Evolutionary conservation across 768 basidiomycete genomes (phyloP).

Genomic region (Mycena haematopus): DNA sequence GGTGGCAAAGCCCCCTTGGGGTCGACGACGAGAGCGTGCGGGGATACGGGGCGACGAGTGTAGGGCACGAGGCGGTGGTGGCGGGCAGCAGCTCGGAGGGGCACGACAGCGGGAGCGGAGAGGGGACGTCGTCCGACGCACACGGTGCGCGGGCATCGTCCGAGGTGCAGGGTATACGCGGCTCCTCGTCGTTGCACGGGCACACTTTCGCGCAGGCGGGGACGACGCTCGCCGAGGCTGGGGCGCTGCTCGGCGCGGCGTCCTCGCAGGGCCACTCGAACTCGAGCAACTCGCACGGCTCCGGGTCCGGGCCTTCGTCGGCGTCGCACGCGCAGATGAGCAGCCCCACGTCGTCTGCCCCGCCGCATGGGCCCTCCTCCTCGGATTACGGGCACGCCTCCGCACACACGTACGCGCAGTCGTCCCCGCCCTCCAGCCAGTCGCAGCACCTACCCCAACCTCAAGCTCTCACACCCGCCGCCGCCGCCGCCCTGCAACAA

Average conservation of each 20-base stretch:
- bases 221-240: not conserved
- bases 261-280: not conserved
- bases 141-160: not conserved
- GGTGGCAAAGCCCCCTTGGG: slow-evolving; percentile 4
- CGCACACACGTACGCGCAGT: not conserved
- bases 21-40: not conserved
- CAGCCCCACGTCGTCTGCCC: not conserved
- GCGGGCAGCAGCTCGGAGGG: not conserved
- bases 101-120: not conserved
- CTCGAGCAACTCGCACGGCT: not conserved
- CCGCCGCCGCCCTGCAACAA: not conserved
- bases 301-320: not conserved
- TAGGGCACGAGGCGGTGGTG: not conserved
- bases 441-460: not conserved
- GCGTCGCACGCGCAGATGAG: not conserved
- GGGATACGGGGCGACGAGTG: not conserved
- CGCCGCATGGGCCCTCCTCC: not conserved
- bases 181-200: not conserved
- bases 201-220: not conserved
- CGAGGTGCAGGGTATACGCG: not conserved
- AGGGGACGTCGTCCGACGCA: not conserved
- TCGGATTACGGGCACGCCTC: not conserved
- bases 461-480: too few relatives aligned
- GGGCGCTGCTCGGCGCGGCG: not conserved
- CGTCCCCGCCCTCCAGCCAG: slow-evolving; percentile 15